Base-by-base conservation (phyloP, 2,329 filamentous ascomycete genomes). In the Claviceps humidiphila region DNA sequence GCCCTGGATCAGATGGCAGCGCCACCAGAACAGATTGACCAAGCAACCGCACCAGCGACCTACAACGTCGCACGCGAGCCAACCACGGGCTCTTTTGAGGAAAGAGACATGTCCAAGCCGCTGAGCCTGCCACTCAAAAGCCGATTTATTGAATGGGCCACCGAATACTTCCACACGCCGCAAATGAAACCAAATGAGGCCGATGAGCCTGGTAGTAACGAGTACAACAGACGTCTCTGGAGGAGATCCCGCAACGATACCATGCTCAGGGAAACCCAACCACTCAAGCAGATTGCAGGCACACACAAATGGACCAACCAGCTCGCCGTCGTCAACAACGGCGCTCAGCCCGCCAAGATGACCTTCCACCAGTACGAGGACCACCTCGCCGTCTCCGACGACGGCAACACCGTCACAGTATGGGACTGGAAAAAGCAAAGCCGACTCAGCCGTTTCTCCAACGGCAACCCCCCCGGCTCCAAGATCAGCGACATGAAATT, bases 331-430 rank as follows among this genome's bases (percentile, higher is more conserved):
- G 82, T 96, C 64, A 90, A 91, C 63, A 97, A 96, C 59, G 82
- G 84, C 34, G 86, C 85, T 37, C 93, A 96, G 64, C 91, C 93
- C 0, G 81, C 84, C 57, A 94, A 90, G 70, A 87, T 98, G 84
- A 86, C 87, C 5, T 95, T 97, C 66, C 93, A 98, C 69, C 93
- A 98, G 64, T 98, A 96, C 60, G 93, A 98, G 65, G 87, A 96
- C 62, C 90, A 97, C 64, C 78, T 98, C 20, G 88, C 93, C 1
- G 89, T 96, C 13, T 88, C 89, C 13, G 93, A 98, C 67, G 90
- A 95, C 61, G 82, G 86, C 52, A 94, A 98, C 67, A 94, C 84
- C 3, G 82, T 97, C 59, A 84, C 81, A 53, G 80, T 98, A 34
- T 97, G 93, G 87, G 93, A 98, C 66, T 98, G 90, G 86, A 84